Base-by-base conservation (phyloP, 2,329 filamentous ascomycete species). In the Pezicula carpinea region DNA sequence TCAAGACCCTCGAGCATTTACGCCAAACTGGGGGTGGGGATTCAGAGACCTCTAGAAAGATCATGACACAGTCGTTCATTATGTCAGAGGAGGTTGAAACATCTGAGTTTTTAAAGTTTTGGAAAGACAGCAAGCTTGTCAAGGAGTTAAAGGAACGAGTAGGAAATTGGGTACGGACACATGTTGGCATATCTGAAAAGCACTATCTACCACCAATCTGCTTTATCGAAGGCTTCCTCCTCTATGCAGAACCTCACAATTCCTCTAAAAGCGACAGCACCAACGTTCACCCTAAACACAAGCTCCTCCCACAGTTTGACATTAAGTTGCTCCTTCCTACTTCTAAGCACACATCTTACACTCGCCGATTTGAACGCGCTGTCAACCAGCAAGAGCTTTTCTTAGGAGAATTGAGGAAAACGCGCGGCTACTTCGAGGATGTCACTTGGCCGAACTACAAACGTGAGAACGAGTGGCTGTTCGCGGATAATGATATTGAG, bases 371-470 rank as follows among this genome's bases (percentile, higher is more conserved):
- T 29, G 10, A 8, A 2, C 21, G 55, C 15, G 5, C 13, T 2
- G 14, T 34, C 3, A 57, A 61, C 7, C 21, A 40, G 8, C 54
- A 55, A 11, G 17, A 33, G 8, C 46, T 59, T 18, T 3, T 32
- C 17, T 52, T 53, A 3, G 60, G 59, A 1, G 48, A 63, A 42
- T 47, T 56, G 48, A 61, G 57, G 60, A 62, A 62, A 52, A 54
- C 46, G 2, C 50, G 56, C 32, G 60, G 54, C 11, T 63, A 63
- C 39, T 64, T 61, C 36, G 54, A 63, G 7, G 47, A 55, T 13
- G 56, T 62, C 38, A 55, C 53, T 36, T 59, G 59, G 57, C 39
- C 34, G 10, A 42, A 42, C n/a, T 53, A 51, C 39, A 23, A 33
- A n/a, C 36, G 50, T 23, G 36, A 51, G 14, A 39, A 47, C 46